Evolutionary conservation across 768 basidiomycete genomes (phyloP).

Genomic region (Kwoniella mangroviensis): DNA sequence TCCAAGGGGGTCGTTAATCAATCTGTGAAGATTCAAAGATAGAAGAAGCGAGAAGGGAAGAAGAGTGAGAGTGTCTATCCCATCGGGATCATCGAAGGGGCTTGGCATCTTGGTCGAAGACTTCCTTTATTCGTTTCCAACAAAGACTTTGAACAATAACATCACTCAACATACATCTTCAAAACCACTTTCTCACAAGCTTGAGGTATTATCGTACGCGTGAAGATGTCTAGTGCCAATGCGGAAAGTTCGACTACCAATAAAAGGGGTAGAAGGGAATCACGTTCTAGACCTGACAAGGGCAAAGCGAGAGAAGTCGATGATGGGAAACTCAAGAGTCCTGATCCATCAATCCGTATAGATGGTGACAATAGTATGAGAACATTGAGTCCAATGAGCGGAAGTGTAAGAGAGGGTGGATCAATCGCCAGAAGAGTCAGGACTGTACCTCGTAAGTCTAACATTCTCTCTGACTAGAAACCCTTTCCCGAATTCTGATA

Average conservation of each 20-base stretch:
- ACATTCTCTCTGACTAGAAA: background rate
- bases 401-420: conserved; percentile 6
- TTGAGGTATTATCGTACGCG: too few relatives aligned
- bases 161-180: background rate
- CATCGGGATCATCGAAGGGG: background rate
- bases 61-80: too few relatives aligned
- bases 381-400: conserved; percentile 3
- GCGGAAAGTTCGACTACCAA: conserved; percentile 22
- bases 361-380: background rate
- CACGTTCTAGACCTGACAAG: conserved; percentile 3
- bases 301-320: conserved; percentile 4
- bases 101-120: background rate
- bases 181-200: too few relatives aligned
- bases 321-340: conserved; percentile 3
- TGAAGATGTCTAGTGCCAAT: conserved; percentile 10
- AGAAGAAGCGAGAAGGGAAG: background rate
- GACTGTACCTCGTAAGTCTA: conserved; percentile 49
- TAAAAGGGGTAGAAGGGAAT: conserved; percentile 11
- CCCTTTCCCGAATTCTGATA: background rate
- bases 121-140: background rate
- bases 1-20: too few relatives aligned
- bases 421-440: conserved; percentile 34
- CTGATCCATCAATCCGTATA: background rate
- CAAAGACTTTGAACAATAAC: background rate
- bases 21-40: background rate